phyloP scores from a whole-genome alignment of 768 basidiomycete genomes.

The Termitomyces sp. region DNA sequence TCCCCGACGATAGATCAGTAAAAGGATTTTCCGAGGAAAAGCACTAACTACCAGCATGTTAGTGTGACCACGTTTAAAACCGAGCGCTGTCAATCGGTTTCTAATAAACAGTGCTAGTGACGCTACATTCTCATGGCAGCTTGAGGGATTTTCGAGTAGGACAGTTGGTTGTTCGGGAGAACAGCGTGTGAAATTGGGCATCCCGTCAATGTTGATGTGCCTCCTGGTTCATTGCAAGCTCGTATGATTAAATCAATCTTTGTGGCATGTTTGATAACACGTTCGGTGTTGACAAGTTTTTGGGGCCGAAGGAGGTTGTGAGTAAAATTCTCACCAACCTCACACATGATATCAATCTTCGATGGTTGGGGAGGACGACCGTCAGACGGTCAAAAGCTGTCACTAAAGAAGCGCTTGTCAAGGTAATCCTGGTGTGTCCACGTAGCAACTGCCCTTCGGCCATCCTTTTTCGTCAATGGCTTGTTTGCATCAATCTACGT shows the following conservation, averaged over 20 bases:
- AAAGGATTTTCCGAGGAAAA: background rate
- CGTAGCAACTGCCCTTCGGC: slow-evolving; percentile 18
- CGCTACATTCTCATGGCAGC: background rate
- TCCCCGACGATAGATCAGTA: background rate
- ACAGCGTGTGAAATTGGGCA: too few relatives aligned
- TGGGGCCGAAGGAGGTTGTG: background rate
- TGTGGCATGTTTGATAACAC: too few relatives aligned
- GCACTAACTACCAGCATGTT: too few relatives aligned
- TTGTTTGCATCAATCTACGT: background rate
- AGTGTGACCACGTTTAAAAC: background rate
- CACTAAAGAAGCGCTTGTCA: background rate
- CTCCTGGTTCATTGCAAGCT: background rate
- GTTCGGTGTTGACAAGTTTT: background rate
- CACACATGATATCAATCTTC: background rate
- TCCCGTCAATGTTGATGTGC: too few relatives aligned
- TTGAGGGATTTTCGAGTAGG: background rate
- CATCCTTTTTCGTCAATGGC: background rate
- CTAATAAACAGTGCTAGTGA: background rate
- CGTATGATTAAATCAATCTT: background rate
- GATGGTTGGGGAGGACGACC: slow-evolving; percentile 2
- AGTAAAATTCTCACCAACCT: background rate
- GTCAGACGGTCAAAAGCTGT: slow-evolving; percentile 2
- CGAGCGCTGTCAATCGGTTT: background rate
- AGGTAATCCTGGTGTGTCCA: slow-evolving; percentile 3
- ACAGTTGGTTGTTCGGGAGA: background rate